phyloP scores from a whole-genome alignment of 208 protist genomes.

The Strigomonas culicis region DNA sequence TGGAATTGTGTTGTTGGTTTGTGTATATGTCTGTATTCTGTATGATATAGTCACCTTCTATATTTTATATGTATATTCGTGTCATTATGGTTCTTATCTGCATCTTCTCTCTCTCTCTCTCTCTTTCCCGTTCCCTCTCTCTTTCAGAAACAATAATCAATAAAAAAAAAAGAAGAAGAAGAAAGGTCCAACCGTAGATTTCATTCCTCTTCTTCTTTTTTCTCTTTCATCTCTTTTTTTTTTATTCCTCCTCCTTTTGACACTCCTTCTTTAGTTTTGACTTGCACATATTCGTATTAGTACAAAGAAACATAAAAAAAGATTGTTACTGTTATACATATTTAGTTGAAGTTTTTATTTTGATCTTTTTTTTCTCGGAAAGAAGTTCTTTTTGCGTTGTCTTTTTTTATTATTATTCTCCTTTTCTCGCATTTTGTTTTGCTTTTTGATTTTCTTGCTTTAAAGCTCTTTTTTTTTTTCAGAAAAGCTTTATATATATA shows the following conservation, averaged over 20 bases:
- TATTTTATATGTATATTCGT: slow-evolving; percentile 3
- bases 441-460: neutral
- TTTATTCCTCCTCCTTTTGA: too few relatives aligned
- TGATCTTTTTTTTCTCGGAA: neutral
- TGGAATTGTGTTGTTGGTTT: neutral
- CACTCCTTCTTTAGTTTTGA: too few relatives aligned
- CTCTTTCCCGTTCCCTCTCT: neutral
- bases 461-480: slow-evolving; percentile 4
- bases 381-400: neutral
- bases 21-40: neutral
- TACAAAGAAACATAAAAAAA: too few relatives aligned
- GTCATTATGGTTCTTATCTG: too few relatives aligned
- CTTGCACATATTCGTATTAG: too few relatives aligned
- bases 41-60: neutral
- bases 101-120: too few relatives aligned
- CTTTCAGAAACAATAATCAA: neutral
- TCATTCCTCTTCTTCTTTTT: too few relatives aligned
- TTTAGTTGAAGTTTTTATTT: neutral
- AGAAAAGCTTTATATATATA: too few relatives aligned
- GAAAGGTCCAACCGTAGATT: neutral
- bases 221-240: too few relatives aligned
- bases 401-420: slow-evolving; percentile 9
- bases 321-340: too few relatives aligned
- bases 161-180: neutral
- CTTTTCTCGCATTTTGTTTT: too few relatives aligned